Evolutionary conservation across 1,284 basidiomycete species (phyloP), one percentile per base, ranked within the genome.

Genomic region (Volvariella surrecta): DNA sequence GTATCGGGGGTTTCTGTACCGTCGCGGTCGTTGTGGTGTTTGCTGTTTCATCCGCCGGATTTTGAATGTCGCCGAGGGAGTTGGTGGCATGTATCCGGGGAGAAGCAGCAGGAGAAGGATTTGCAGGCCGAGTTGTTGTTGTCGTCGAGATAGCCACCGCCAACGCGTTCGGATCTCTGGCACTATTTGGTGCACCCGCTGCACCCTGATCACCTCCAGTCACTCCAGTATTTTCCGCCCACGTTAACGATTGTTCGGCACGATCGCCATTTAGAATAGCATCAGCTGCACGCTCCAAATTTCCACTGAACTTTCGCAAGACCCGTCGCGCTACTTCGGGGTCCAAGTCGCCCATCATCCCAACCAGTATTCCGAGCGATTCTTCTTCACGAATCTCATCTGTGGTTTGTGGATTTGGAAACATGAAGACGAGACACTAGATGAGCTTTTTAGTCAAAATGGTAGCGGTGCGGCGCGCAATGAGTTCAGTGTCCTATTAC

Each of bases 241-340:
- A 56, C 37, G 43, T 47, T 20, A 44, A 43, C 40, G 54, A 54
- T 47, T 58, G n/a, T n/a, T n/a, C 58, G 21, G 58, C 62, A 41
- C 51, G 67, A 49, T 79, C 75, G 4, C 76, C 77, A 37, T 71
- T 68, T 11, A 84, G 55, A 4, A 84, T 64, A 1, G 80, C 79
- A 32, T 70, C 65, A 0, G 73, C 76, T 15, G 82, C 78, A 54
- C 76, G 79, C 28, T 79, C 68, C 42, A 78, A 58, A 50, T 82
- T 64, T 16, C 79, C 76, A 35, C 70, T 69, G 56, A 76, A 68
- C 52, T 76, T 78, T 43, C 72, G 63, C 44, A 82, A 63, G 15
- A 82, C 66, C 18, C 67, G 63, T 32, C 72, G 69, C 3, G 68
- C 74, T 18, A 70, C 60, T 20, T 72, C 67, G 10, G 58, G 56